A percentile compares a stretch with the other conserved stretches of the same genome.
These are phyloP conservation scores for Tremella yokohamensis DNA, from an alignment of 768 basidiomycete genomes.

Conservation along the genomic window DNA sequence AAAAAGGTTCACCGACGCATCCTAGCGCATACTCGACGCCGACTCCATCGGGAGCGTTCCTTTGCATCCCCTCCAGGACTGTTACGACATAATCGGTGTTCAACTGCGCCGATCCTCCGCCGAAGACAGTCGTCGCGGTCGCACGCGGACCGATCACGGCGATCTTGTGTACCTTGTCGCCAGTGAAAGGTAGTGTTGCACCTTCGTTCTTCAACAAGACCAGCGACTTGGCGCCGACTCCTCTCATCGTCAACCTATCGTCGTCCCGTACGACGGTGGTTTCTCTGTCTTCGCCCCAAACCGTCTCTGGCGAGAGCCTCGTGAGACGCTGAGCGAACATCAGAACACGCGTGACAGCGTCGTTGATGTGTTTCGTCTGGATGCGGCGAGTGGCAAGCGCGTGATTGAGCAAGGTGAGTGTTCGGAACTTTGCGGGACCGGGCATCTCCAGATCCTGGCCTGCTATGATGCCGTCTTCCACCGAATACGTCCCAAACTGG, in stretches of 20 bases:
- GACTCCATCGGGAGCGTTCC: constrained; percentile 52
- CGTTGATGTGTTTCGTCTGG: constrained; percentile 27
- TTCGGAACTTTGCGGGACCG: constrained; percentile 6
- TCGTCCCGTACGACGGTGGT: constrained; percentile 52
- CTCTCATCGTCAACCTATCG: constrained; percentile 15
- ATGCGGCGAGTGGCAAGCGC: constrained; percentile 54
- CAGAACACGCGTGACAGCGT: constrained; percentile 62
- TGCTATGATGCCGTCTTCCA: constrained; percentile 58
- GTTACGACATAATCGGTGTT: constrained; percentile 66
- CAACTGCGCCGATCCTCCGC: constrained; percentile 69
- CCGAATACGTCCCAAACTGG: constrained; percentile 55
- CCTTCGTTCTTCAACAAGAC: constrained; percentile 70
- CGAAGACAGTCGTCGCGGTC: constrained; percentile 47
- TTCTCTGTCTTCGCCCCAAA: no score
- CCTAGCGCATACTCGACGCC: constrained; percentile 55
- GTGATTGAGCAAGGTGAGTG: constrained; percentile 12
- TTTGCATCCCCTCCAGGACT: constrained; percentile 61
- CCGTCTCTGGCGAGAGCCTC: neutral
- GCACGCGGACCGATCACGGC: constrained; percentile 63
- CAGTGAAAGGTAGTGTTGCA: constrained; percentile 58
- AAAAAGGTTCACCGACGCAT: constrained; percentile 54
- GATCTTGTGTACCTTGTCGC: constrained; percentile 55
- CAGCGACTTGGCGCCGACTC: constrained; percentile 63
- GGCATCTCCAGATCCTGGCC: constrained; percentile 57
- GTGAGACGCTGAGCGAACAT: constrained; percentile 16